Percentiles rank a stretch among this genome's conserved stretches.
Evolutionary conservation across 2,329 filamentous ascomycete genomes (phyloP).

Genomic region (Clathrospora elynae): DNA sequence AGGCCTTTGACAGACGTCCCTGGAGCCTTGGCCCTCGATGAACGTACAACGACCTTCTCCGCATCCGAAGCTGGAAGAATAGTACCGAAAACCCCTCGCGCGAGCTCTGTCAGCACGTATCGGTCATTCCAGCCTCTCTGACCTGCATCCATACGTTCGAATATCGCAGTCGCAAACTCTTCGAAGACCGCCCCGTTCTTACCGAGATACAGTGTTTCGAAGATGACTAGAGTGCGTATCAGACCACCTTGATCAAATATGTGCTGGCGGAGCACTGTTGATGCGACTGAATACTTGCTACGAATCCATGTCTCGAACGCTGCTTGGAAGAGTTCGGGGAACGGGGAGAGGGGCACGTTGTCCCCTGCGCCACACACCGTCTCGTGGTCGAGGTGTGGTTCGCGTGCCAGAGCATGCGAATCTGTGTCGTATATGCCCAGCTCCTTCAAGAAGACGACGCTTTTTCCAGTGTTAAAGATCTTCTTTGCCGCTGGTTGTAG

Average conservation of each 20-base stretch:
- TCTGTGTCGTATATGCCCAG: slow-evolving; percentile 60
- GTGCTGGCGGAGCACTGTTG: slow-evolving; percentile 66
- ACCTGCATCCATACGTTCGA: slow-evolving; percentile 71
- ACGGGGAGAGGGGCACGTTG: slow-evolving; percentile 63
- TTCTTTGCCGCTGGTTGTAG: slow-evolving; percentile 70
- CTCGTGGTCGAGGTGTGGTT: slow-evolving; percentile 59
- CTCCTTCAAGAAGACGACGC: slow-evolving; percentile 78
- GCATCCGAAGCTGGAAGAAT: slow-evolving; percentile 59
- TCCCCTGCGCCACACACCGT: slow-evolving; percentile 57
- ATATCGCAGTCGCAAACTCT: slow-evolving; percentile 70
- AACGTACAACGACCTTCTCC: slow-evolving; percentile 66
- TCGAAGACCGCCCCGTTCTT: slow-evolving; percentile 72
- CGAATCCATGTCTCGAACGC: slow-evolving; percentile 78
- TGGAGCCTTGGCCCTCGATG: slow-evolving; percentile 53
- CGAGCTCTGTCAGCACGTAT: slow-evolving; percentile 78
- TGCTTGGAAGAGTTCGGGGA: slow-evolving; percentile 73
- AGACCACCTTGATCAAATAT: slow-evolving; percentile 74
- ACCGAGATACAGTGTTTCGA: slow-evolving; percentile 77
- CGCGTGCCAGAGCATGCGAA: slow-evolving; percentile 10
- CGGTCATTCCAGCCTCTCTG: slow-evolving; percentile 74
- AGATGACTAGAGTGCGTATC: slow-evolving; percentile 64
- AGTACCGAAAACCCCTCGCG: slow-evolving; percentile 70
- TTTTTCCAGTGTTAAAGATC: slow-evolving; percentile 89
- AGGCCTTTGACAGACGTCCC: slow-evolving; percentile 67
- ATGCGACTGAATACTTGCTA: slow-evolving; percentile 73